Conservation (phyloP, 768 basidiomycete genomes). For the Collybia sp. region DNA sequence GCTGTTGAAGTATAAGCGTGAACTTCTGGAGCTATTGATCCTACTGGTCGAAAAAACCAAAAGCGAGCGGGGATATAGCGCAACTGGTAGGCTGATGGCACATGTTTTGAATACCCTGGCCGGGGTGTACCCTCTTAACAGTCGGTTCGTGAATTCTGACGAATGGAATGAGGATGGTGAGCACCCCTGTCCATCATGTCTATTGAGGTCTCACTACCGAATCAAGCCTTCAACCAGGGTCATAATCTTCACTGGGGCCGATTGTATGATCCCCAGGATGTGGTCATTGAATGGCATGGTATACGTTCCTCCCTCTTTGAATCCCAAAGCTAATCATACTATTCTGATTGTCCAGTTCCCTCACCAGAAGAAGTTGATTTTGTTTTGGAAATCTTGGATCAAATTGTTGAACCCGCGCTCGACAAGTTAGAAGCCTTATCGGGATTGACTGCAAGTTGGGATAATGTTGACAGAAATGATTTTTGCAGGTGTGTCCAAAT, state of each 20-base stretch:
- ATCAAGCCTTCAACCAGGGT: constrained; percentile 53
- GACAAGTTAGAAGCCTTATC: constrained; percentile 64
- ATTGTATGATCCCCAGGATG: constrained; percentile 72
- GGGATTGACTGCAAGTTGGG: constrained; percentile 51
- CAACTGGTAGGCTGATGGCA: constrained; percentile 72
- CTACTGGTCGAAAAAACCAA: constrained; percentile 76
- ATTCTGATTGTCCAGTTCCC: constrained; percentile 38
- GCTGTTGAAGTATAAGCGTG: constrained; percentile 66
- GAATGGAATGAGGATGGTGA: constrained; percentile 77
- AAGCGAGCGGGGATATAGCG: constrained; percentile 84
- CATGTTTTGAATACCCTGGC: constrained; percentile 73
- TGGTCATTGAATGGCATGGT: constrained; percentile 89
- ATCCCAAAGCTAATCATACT: neutral
- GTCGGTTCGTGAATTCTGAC: constrained; percentile 76
- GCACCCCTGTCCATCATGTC: constrained; percentile 10
- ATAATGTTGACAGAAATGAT: constrained; percentile 66
- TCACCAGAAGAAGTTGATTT: constrained; percentile 71
- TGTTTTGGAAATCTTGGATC: constrained; percentile 71
- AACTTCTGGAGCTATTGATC: constrained; percentile 57
- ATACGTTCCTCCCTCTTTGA: constrained; percentile 10
- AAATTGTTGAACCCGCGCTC: constrained; percentile 61
- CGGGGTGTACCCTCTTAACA: constrained; percentile 72
- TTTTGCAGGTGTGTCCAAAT: constrained; percentile 64
- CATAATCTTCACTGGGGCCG: constrained; percentile 78
- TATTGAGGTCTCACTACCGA: constrained; percentile 8